phyloP scores from a whole-genome alignment of 2,329 filamentous ascomycete genomes.

The Diplodia intermedia region DNA sequence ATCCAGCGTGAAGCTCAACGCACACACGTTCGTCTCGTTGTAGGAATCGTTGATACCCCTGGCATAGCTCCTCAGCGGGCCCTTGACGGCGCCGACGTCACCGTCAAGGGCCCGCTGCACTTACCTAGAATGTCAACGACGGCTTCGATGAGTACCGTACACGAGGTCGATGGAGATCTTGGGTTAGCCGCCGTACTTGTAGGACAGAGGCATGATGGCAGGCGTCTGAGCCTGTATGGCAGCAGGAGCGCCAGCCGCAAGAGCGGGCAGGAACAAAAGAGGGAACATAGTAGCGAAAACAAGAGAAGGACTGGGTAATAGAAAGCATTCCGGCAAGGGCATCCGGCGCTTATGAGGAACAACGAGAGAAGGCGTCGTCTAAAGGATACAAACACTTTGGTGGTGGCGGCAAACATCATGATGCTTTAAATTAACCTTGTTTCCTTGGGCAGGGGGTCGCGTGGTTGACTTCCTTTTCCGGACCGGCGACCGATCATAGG shows the following conservation, averaged over 20 bases:
- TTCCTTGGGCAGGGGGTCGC: conserved; percentile 11
- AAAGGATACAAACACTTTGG: background rate
- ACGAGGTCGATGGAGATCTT: conserved; percentile 32
- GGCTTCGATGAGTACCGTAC: conserved; percentile 32
- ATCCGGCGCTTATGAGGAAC: conserved; percentile 3
- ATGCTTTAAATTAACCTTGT: conserved; percentile 22
- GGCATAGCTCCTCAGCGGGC: conserved; percentile 27
- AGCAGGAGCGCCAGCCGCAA: conserved; percentile 25
- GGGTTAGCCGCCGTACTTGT: conserved; percentile 34
- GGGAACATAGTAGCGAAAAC: conserved; percentile 22
- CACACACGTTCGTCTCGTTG: conserved; percentile 20
- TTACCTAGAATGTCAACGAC: conserved; percentile 35
- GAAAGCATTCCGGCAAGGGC: no score
- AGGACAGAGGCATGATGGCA: conserved; percentile 15
- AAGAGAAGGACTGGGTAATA: background rate
- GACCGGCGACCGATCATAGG: conserved; percentile 10
- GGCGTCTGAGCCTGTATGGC: conserved; percentile 4
- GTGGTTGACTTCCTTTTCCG: background rate
- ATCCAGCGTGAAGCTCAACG: conserved; percentile 38
- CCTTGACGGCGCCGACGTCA: no score
- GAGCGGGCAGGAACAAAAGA: conserved; percentile 17
- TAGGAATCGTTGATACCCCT: conserved; percentile 10
- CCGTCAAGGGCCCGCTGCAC: no score
- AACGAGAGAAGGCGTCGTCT: background rate
- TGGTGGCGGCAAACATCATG: background rate